Evolutionary conservation across 139 green algal species (phyloP), one percentile per base, ranked within the genome.

Genomic region (Limnomonas spitsbergensis): DNA sequence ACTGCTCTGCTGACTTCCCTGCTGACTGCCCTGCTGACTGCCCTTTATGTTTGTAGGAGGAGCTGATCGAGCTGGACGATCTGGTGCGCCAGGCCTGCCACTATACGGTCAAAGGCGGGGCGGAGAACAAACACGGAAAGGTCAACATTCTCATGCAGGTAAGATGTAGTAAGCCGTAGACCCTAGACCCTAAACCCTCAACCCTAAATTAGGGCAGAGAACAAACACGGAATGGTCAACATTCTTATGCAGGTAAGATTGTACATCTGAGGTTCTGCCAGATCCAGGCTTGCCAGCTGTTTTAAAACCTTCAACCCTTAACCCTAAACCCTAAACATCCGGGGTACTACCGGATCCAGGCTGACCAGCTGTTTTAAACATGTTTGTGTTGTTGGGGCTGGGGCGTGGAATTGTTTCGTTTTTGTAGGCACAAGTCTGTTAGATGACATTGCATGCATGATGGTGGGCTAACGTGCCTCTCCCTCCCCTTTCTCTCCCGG

Each of bases 121-220:
- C 89, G 0, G 94, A 97, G 71, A 97, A 93, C 84, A 91, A 92
- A 80, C 77, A 91, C 9, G 94, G 94, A 77, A 99, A 99, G 82
- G 91, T 93, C 69, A 95, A 94, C 81, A 85, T 95, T 31, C 82
- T 97, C 14, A 87, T 97, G 71, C 93, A 96, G 91, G 92, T 92
- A 54, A 1, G 82, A 0, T 36, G 14, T 20, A 71, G 47, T 14
- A 61, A 14, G 14, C 20, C 20, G 47, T 61, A 61, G 14, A 14
- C 81, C 83, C 0, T 40, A 83, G 35, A 85, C 69, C 7, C 91
- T 89, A 84, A 88, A 86, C 37, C 88, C 93, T 54, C 84, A 92
- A 2, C 76, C 95, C 34, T 91, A 92, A 75, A 90, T 87, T 26
- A 92, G 93, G 32, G 39, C 89, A 0, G 94, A 97, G 71, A 97